A percentile compares a stretch with the other conserved stretches of the same genome.
Conservation (phyloP, 345 rosid genomes). For the Acer negundo region DNA sequence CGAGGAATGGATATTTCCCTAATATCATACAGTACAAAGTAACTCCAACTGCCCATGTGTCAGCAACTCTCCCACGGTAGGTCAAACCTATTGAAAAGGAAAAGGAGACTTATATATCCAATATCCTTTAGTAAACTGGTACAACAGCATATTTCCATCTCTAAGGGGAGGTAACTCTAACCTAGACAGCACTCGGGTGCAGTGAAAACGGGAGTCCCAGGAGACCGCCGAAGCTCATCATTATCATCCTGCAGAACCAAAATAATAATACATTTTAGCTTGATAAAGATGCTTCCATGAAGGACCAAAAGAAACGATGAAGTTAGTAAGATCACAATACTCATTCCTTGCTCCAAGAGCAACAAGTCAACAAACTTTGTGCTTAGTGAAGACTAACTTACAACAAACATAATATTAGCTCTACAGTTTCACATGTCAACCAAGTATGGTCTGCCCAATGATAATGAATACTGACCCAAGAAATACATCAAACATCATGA, state of each 20-base stretch:
- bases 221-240: conserved; percentile 96
- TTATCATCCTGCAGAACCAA: conserved; percentile 69
- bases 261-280: neutral
- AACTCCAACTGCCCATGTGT: conserved; percentile 97
- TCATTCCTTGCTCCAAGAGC: neutral
- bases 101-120: conserved; percentile 22
- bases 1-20: conserved; percentile 91
- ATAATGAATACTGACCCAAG: neutral
- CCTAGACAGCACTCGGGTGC: conserved; percentile 99
- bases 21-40: conserved; percentile 84
- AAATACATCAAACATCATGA: neutral
- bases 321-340: neutral
- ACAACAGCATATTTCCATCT: neutral
- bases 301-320: neutral
- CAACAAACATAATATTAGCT: neutral
- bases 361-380: neutral
- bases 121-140: neutral
- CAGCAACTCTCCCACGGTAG: conserved; percentile 88
- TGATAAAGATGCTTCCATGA: neutral
- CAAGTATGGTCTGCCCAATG: neutral
- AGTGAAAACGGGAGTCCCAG: conserved; percentile 99
- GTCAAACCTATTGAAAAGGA: conserved; percentile 67
- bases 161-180: conserved; percentile 28
- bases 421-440: neutral
- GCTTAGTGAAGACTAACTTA: neutral